phyloP scores from a whole-genome alignment of 495 filamentous ascomycete genomes.

The Penicillium bovifimosum region DNA sequence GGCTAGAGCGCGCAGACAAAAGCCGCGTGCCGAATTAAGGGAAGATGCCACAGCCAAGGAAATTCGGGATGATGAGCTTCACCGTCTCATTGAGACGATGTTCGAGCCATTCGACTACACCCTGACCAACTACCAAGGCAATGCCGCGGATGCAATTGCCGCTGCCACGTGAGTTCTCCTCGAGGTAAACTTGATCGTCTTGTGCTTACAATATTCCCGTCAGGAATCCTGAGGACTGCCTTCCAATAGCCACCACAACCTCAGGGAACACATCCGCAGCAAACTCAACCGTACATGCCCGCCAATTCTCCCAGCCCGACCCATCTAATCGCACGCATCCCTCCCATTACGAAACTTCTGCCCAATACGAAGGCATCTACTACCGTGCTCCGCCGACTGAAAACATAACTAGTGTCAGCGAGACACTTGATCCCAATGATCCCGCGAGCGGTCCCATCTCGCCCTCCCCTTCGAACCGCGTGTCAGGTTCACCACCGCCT shows the following conservation, averaged over 20 bases:
- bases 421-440: conserved; percentile 30
- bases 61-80: conserved; percentile 88
- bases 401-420: conserved; percentile 24
- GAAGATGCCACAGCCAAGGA: conserved; percentile 95
- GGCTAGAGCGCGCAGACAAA: conserved; percentile 85
- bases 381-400: conserved; percentile 21
- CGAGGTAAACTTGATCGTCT: not conserved
- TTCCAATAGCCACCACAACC: conserved; percentile 27
- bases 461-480: conserved; percentile 19
- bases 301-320: conserved; percentile 39
- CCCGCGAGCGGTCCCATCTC: conserved; percentile 19
- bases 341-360: conserved; percentile 16
- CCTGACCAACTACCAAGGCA: conserved; percentile 52
- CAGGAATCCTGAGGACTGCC: conserved; percentile 41
- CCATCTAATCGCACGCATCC: conserved; percentile 1
- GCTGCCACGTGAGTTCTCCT: conserved; percentile 28
- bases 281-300: conserved; percentile 25
- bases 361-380: conserved; percentile 22
- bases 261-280: conserved; percentile 11
- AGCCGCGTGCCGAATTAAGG: conserved; percentile 83
- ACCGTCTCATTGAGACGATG: conserved; percentile 88
- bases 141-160: conserved; percentile 40
- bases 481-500: conserved; percentile 26
- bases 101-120: conserved; percentile 98
- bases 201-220: conserved; percentile 7